Evolutionary conservation across 2,329 filamentous ascomycete genomes (phyloP), one percentile per base, ranked within the genome.

Genomic region (Colletotrichum cuscutae): DNA sequence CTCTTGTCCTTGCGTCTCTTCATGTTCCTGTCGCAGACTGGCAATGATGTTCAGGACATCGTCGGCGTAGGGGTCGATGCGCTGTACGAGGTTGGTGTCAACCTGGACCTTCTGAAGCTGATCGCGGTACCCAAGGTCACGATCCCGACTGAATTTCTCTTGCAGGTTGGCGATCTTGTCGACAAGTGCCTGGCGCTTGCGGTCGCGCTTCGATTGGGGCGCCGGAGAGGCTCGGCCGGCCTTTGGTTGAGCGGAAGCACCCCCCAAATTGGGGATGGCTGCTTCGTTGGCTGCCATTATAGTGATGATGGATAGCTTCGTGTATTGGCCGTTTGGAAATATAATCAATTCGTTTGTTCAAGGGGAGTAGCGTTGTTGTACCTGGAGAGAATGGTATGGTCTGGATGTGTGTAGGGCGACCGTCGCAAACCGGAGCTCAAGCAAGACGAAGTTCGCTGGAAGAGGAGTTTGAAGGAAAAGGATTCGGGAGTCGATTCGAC

Each of bases 61-160:
- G 73, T 91, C 87, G 65, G 88, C 87, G 81, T 97, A 97, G 1
- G 94, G 93, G 78, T 98, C 93, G 65, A 97, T 94, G 77, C 94
- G 92, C 81, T 95, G 92, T 76, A 98, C 94, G 58, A 97, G 88
- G 71, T 90, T 94, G 84, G 95, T 95, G 82, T 98, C 95, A 76
- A 94, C 92, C 83, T 98, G 95, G n/a, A 98, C 91, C 76, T 94
- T 94, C 78, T 97, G 93, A 2, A 98, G 89, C 82, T 98, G 95
- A 76, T 97, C 94, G 74, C 95, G 91, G 82, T 97, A 98, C 78
- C 95, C 92, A 75, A 89, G 87, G 81, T 98, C 95, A 76, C 94
- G 90, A 79, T 97, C 95, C 75, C 92, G 90, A 75, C 91, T 90
- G 83, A 98, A 96, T 76, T 92, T 91, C 66, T 93, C 90, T 67